Percentiles rank a stretch among this genome's conserved stretches.
phyloP scores from a whole-genome alignment of 768 basidiomycete species.

The Daedaleopsis nitida region DNA sequence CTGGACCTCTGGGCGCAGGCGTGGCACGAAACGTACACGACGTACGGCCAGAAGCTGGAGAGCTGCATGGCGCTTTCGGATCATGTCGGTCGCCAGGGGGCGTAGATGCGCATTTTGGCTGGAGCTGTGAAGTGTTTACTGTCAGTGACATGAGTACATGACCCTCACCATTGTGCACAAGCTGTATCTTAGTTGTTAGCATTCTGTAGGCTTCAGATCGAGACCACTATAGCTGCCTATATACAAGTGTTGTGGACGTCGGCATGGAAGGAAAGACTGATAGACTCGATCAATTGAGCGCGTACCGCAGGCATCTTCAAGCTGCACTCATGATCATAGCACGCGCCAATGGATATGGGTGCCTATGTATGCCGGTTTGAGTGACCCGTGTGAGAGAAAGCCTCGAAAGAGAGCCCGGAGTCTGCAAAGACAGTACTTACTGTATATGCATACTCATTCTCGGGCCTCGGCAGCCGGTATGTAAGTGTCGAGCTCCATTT shows the following conservation, averaged over 20 bases:
- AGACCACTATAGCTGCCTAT: too few species aligned
- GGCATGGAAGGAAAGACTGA: too few species aligned
- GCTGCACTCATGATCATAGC: too few species aligned
- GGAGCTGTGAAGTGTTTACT: neutral
- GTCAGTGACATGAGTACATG: neutral
- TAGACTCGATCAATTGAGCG: too few species aligned
- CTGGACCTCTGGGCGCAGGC: slow-evolving; percentile 37
- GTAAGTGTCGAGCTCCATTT: too few species aligned
- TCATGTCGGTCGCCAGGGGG: neutral
- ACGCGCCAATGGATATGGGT: neutral
- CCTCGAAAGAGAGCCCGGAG: too few species aligned
- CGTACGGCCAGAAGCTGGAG: slow-evolving; percentile 10
- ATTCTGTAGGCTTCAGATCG: too few species aligned
- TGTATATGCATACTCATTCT: too few species aligned
- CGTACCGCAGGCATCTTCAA: too few species aligned
- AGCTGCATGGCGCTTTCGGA: slow-evolving; percentile 16
- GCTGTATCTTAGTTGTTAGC: neutral
- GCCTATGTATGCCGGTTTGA: neutral
- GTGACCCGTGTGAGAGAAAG: neutral
- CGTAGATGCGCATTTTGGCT: neutral
- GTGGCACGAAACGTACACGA: slow-evolving; percentile 30
- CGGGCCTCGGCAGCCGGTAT: too few species aligned
- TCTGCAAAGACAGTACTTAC: too few species aligned
- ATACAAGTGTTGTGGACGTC: too few species aligned
- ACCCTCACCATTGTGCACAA: neutral